Evolutionary conservation across 345 rosid species (phyloP), one percentile per base, ranked within the genome.

Genomic region (Pistacia vera): DNA sequence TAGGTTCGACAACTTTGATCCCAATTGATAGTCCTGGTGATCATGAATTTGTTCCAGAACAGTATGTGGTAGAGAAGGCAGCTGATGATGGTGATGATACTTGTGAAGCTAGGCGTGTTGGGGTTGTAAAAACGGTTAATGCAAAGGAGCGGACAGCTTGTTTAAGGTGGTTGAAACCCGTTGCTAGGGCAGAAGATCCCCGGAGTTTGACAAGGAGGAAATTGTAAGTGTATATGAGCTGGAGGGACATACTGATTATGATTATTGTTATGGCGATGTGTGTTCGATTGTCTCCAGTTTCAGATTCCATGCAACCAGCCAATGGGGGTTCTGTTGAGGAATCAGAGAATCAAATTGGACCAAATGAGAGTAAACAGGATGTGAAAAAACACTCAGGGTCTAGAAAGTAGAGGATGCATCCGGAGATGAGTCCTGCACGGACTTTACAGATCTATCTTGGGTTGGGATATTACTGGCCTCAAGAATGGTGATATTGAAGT

Each of bases 21-120:
- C 97, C 99, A 67, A 87, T 97, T 76, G 98, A 94, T 83, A 97
- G 89, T 68, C 99, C 97, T 65, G 98, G 98, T 80, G 98, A 97
- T 87, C 98, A 94, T 72, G 99, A 97, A 86, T 97, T 94, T 85
- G 89, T 91, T 72, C 77, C 97, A 11, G 99, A 93, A 80, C 91
- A 95, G 76, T 92, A 93, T 84, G 99, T 93, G 76, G 93, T 95
- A 81, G 99, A 97, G 86, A 94, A 92, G 80, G 87, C 89, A 25
- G 80, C 90, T 13, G 95, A 91, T 88, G 95, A 90, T 68, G 88
- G 66, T 79, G 95, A 90, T 83, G 82, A 81, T 74, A 63, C 79
- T 77, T 80, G 77, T 82, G 97, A 91, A 84, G 81, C 89, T 72
- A 90, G 84, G 74, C 96, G 91, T 66, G 91, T 89, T 73, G 99